A percentile compares a stretch with the other conserved stretches of the same genome.
Conservation (phyloP, 2,329 filamentous ascomycete genomes). For the Stemphylium vesicarium region DNA sequence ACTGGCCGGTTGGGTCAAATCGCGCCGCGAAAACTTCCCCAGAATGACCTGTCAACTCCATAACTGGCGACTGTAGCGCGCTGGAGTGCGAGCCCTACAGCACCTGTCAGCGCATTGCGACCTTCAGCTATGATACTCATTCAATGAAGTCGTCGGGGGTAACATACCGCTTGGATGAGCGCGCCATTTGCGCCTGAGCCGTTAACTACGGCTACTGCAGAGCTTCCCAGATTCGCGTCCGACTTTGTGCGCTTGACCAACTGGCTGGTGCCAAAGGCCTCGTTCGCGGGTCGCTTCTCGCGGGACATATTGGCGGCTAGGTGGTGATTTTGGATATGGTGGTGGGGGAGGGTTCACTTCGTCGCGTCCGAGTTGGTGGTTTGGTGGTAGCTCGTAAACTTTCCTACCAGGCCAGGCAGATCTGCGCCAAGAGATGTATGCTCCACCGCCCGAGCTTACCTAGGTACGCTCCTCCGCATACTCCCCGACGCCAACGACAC, state of each 20-base stretch:
- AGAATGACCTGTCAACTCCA: slow-evolving; percentile 81
- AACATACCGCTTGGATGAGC: slow-evolving; percentile 70
- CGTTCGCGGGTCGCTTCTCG: slow-evolving; percentile 90
- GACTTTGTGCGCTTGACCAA: slow-evolving; percentile 89
- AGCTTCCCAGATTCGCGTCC: slow-evolving; percentile 61
- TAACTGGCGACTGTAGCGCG: slow-evolving; percentile 84
- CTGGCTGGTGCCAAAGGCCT: slow-evolving; percentile 79
- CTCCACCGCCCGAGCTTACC: slow-evolving; percentile 15
- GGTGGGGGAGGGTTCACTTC: not conserved
- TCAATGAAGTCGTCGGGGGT: slow-evolving; percentile 49
- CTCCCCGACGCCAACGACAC: slow-evolving; percentile 19
- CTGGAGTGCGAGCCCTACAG: slow-evolving; percentile 77
- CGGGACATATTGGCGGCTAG: slow-evolving; percentile 70
- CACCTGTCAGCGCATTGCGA: slow-evolving; percentile 39
- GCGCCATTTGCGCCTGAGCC: slow-evolving; percentile 64
- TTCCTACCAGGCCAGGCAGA: slow-evolving; percentile 15
- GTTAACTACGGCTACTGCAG: slow-evolving; percentile 64
- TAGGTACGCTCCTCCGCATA: slow-evolving; percentile 18
- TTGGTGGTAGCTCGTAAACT: slow-evolving; percentile 26
- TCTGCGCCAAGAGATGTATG: slow-evolving; percentile 18
- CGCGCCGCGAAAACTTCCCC: slow-evolving; percentile 90
- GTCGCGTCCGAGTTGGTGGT: slow-evolving; percentile 10
- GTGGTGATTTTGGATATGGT: not conserved
- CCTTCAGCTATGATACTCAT: slow-evolving; percentile 36
- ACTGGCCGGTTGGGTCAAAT: slow-evolving; percentile 86